A percentile compares a stretch with the other conserved stretches of the same genome.
These are phyloP conservation scores for Kurtzmaniella quercitrusa DNA, from an alignment of 1,139 yeast genomes.

Conservation along the genomic window DNA sequence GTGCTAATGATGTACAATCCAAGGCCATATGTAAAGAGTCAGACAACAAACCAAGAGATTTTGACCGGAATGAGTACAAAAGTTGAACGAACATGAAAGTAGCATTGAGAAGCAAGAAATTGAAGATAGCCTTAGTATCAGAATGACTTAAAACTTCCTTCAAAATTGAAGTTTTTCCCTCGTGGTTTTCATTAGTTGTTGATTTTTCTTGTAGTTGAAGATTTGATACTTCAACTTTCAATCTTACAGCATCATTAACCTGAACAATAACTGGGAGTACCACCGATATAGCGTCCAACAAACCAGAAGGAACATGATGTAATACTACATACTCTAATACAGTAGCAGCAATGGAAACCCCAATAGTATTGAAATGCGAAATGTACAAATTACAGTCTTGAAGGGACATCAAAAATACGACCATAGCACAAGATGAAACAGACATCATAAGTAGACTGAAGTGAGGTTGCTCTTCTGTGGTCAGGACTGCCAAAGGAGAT, in stretches of 20 bases:
- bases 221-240: not conserved
- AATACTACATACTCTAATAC: slow-evolving; percentile 21
- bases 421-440: slow-evolving; percentile 20
- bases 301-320: slow-evolving; percentile 10
- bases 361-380: slow-evolving; percentile 15
- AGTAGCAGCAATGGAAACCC: slow-evolving; percentile 16
- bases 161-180: slow-evolving; percentile 11
- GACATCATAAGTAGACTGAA: slow-evolving; percentile 19
- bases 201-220: slow-evolving; percentile 5
- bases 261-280: slow-evolving; percentile 16
- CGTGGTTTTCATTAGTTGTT: not conserved
- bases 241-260: slow-evolving; percentile 12
- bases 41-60: slow-evolving; percentile 83
- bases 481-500: not conserved
- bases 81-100: slow-evolving; percentile 93
- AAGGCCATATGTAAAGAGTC: slow-evolving; percentile 96
- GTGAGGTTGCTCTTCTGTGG: not conserved
- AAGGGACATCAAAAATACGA: slow-evolving; percentile 21
- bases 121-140: slow-evolving; percentile 86
- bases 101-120: slow-evolving; percentile 77
- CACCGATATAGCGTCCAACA: slow-evolving; percentile 10
- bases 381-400: slow-evolving; percentile 20
- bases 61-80: slow-evolving; percentile 85
- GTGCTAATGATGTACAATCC: slow-evolving; percentile 84
- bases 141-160: slow-evolving; percentile 50